Conservation (phyloP, 2,329 filamentous ascomycete species). For the Albifimbria verrucaria region DNA sequence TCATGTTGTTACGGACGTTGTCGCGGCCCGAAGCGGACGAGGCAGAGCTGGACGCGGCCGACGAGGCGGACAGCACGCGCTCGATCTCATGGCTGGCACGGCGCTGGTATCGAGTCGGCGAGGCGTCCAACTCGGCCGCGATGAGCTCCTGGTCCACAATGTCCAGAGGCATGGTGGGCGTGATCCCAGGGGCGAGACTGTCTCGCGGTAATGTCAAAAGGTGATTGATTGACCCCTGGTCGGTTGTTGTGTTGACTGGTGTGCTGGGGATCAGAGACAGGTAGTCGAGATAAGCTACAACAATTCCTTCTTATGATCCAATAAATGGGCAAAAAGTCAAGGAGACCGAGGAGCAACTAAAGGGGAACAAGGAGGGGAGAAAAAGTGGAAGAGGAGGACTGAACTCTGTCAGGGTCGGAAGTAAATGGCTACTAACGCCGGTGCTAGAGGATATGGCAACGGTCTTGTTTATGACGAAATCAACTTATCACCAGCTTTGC, state of each 20-base stretch:
- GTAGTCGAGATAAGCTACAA: not conserved
- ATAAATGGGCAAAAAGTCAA: no score
- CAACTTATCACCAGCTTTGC: not conserved
- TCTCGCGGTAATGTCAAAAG: no score
- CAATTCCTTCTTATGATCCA: no score
- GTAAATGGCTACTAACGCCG: not conserved
- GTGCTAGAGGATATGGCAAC: not conserved
- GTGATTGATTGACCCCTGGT: no score
- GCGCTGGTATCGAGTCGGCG: slow-evolving; percentile 32
- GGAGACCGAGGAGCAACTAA: no score
- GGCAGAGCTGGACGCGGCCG: slow-evolving; percentile 10
- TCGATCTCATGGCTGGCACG: slow-evolving; percentile 53
- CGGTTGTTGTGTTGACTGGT: slow-evolving; percentile 3
- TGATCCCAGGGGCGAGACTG: not conserved
- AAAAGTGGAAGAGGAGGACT: not conserved
- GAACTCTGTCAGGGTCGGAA: no score
- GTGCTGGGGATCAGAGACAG: not conserved
- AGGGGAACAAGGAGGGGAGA: not conserved
- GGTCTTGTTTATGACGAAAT: not conserved
- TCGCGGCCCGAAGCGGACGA: slow-evolving; percentile 16
- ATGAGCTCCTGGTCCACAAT: slow-evolving; percentile 52
- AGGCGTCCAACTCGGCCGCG: slow-evolving; percentile 53
- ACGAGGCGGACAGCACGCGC: slow-evolving; percentile 35
- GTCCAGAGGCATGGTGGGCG: slow-evolving; percentile 41
- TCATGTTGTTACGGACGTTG: slow-evolving; percentile 44